phyloP scores from a whole-genome alignment of 345 rosid genomes.

The Eucalyptus sp. region DNA sequence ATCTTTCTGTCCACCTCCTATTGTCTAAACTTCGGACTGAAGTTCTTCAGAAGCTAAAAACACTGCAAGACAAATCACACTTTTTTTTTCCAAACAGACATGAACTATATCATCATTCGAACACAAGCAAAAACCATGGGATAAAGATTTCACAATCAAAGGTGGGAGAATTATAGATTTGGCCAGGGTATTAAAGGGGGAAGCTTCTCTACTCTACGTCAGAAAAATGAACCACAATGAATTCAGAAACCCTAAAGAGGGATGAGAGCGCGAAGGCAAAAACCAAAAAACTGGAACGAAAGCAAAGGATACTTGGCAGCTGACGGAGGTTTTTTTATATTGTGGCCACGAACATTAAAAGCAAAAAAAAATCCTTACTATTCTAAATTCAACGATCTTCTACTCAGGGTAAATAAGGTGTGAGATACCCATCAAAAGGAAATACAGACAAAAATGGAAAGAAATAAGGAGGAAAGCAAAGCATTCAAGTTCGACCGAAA shows the following conservation, averaged over 20 bases:
- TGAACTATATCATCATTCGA: not conserved
- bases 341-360: no score
- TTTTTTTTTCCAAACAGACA: not conserved
- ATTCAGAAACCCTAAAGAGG: no score
- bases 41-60: no score
- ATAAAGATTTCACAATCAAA: not conserved
- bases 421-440: not conserved
- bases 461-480: not conserved
- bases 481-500: not conserved
- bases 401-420: not conserved
- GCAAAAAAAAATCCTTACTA: no score
- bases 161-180: not conserved
- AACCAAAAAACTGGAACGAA: fast-evolving
- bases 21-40: no score
- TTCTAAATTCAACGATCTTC: not conserved
- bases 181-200: not conserved
- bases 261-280: no score
- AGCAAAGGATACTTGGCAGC: no score
- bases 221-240: no score
- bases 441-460: not conserved
- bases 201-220: no score
- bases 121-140: not conserved
- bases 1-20: no score
- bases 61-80: no score
- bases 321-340: no score